Evolutionary conservation across 2,329 filamentous ascomycete species (phyloP), one percentile per base, ranked within the genome.

Genomic region (Sporothrix schenckii): DNA sequence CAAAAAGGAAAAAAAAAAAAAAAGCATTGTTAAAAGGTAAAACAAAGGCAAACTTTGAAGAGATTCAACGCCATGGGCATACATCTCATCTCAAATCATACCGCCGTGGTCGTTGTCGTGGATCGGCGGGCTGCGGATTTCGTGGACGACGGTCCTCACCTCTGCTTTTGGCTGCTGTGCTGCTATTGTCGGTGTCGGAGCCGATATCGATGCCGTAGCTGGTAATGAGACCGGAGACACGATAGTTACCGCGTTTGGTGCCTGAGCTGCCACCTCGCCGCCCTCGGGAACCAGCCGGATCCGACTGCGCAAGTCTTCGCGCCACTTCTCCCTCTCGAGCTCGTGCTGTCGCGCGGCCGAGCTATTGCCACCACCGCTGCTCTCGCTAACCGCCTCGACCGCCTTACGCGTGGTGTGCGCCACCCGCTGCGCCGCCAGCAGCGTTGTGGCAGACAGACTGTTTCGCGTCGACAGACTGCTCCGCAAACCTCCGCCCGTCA

Each of bases 311-410:
- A 83, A 72, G 30, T 78, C 77, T 47, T 78, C 77, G 27, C 79
- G 75, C 71, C 79, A 75, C 72, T 77, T 77, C 63, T 82, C 80
- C 27, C 76, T 77, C 67, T 82, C 80, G 19, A 76, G 75, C 66
- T 69, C 69, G n/a, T 69, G 71, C 19, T 60, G 16, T 39, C 61
- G 34, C 53, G 75, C 54, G 9, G 56, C 27, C n/a, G 52, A 16
- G 11, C 66, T 77, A 66, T 65, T 56, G n/a, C 50, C 56, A 39
- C 63, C 60, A 39, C 56, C 44, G 39, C 56, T 49, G 39, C 70
- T 34, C 44, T 61, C 52, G 21, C 34, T 53, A 7, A 44, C 70
- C 1, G 34, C 61, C 60, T 66, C 61, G 10, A 68, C 69, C 13
- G 70, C 69, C 56, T 72, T 72, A 56, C 70, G 71, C 16, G 71